Base-by-base conservation (phyloP, 768 basidiomycete genomes). In the Kwoniella europaea region DNA sequence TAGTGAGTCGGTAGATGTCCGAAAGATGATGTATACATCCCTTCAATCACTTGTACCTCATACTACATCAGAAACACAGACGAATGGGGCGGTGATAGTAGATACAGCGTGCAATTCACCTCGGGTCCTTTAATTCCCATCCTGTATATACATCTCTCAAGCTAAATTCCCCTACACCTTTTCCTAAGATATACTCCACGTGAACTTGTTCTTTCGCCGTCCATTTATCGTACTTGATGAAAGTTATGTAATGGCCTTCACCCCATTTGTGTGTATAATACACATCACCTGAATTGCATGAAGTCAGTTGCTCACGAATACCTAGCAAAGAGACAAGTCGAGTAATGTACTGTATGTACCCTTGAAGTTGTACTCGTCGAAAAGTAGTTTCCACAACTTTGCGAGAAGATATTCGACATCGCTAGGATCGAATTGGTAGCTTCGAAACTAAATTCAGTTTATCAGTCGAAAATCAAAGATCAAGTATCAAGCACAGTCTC, bases 201-300 rank as follows among this genome's bases (percentile, higher is more conserved):
- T 55, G 20, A 18, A 55, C 54, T 22, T 55, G n/a, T 24, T 55
- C 54, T 22, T n/a, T 55, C 18, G 24, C n/a, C 15, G n/a, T 55
- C n/a, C n/a, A 55, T 22, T 0, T 13, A 12, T 20, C 54, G 20
- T 55, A 55, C 24, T 55, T 55, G 54, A 55, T 55, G 12, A 55
- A 55, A 10, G 54, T 55, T 9, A 55, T 55, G 24, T 9, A 24
- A 22, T 55, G 54, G 4, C 24, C 54, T 55, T 22, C 18, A 18
- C 54, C 54, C 54, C 54, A 55, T 22, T 24, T 22, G 18, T 55
- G 54, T n/a, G 54, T 55, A 24, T 55, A 55, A 6, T 55, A 55
- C 3, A 55, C 54, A 55, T 55, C 54, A 5, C 54, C 54, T 52
- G n/a, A 3, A n/a, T 13, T n/a, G 50, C 2, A 15, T 15, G n/a